A percentile compares a stretch with the other conserved stretches of the same genome.
Conservation (phyloP, 1,284 basidiomycete species). For the Trichosporon inkin region DNA sequence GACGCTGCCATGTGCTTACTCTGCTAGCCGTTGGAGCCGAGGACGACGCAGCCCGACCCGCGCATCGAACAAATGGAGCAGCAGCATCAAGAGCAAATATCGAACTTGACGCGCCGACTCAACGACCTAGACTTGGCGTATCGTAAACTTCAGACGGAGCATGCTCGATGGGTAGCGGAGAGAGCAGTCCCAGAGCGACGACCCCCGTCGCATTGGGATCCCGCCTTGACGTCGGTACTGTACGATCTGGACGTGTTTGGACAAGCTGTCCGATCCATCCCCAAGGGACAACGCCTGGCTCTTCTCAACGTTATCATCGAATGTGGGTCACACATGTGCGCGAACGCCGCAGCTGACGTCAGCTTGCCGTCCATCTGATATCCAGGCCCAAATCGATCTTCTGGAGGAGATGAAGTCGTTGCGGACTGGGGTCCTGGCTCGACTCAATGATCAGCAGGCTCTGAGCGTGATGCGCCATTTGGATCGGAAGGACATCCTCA, state of each 20-base stretch:
- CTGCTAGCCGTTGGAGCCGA: not conserved
- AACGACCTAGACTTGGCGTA: slow-evolving; percentile 25
- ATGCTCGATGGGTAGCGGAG: slow-evolving; percentile 23
- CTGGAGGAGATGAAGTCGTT: slow-evolving; percentile 74
- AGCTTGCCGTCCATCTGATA: slow-evolving; percentile 44
- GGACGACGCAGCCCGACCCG: not conserved
- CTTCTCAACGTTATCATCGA: slow-evolving; percentile 31
- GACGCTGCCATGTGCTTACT: not conserved
- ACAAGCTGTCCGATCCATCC: slow-evolving; percentile 22
- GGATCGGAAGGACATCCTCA: slow-evolving; percentile 62
- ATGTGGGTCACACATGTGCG: slow-evolving; percentile 24
- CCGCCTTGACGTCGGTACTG: slow-evolving; percentile 8
- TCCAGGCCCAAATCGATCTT: slow-evolving; percentile 64
- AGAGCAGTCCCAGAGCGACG: slow-evolving; percentile 9
- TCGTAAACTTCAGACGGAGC: slow-evolving; percentile 24
- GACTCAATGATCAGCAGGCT: slow-evolving; percentile 64
- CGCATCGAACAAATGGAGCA: not conserved
- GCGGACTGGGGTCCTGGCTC: slow-evolving; percentile 74
- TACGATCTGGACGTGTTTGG: slow-evolving; percentile 18
- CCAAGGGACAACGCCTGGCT: slow-evolving; percentile 27
- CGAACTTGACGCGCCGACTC: not conserved
- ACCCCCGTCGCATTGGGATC: not conserved
- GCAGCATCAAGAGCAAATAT: not conserved
- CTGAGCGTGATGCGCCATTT: slow-evolving; percentile 65
- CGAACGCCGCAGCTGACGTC: not conserved